Evolutionary conservation across 208 protist genomes (phyloP).

Genomic region (Leishmania amazonensis): DNA sequence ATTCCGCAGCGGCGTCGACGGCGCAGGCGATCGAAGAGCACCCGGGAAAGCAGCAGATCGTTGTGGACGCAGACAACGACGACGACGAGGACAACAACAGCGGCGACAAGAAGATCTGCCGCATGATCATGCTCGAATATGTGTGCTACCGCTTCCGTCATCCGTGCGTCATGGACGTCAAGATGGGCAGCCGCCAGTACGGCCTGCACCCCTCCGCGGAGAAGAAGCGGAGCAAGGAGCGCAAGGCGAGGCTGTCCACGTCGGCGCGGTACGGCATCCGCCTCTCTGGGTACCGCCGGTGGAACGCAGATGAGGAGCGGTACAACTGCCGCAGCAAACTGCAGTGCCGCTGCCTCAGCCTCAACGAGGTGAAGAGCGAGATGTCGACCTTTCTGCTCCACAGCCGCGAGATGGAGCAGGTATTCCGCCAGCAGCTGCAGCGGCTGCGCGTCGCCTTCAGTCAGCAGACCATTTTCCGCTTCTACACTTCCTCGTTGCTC

Average conservation of each 20-base stretch:
- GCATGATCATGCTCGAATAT: constrained; percentile 86
- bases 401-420: constrained; percentile 27
- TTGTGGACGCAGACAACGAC: constrained; percentile 20
- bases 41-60: neutral
- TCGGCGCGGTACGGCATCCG: constrained; percentile 77
- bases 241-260: constrained; percentile 63
- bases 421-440: constrained; percentile 53
- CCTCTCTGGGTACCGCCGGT: constrained; percentile 74
- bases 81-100: constrained; percentile 12
- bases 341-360: constrained; percentile 48
- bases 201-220: constrained; percentile 64
- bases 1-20: neutral
- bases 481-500: constrained; percentile 88
- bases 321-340: constrained; percentile 69
- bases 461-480: constrained; percentile 68
- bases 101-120: constrained; percentile 20
- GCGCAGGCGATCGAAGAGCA: neutral
- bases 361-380: constrained; percentile 56
- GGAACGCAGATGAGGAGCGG: constrained; percentile 44
- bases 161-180: constrained; percentile 85
- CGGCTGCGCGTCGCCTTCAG: constrained; percentile 57
- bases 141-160: constrained; percentile 75
- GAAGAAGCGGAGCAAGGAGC: constrained; percentile 79
- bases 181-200: constrained; percentile 89
- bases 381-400: constrained; percentile 46